These are phyloP conservation scores for Heterobasidion occidentale DNA, from an alignment of 1,284 basidiomycete genomes.

Conservation along the genomic window DNA sequence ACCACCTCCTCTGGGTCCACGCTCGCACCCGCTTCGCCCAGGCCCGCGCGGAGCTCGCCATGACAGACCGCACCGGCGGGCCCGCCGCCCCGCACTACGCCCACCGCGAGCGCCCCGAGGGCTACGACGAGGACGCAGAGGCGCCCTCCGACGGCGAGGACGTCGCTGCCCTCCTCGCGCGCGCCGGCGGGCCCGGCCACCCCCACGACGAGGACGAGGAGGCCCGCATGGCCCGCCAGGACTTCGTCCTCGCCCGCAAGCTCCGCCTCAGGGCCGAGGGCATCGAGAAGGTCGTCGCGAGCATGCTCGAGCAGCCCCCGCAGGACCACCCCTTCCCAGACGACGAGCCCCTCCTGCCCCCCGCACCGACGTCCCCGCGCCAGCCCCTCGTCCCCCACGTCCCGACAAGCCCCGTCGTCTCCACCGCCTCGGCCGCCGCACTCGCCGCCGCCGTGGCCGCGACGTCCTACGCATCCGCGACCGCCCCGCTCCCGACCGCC, in stretches of 20 bases:
- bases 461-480: conserved; percentile 27
- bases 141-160: conserved; percentile 59
- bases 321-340: conserved; percentile 42
- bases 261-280: conserved; percentile 67
- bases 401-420: not conserved
- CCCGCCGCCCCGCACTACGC: conserved; percentile 44
- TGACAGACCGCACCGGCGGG: conserved; percentile 72
- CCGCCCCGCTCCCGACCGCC: conserved; percentile 22
- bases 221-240: conserved; percentile 44
- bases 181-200: conserved; percentile 42
- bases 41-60: conserved; percentile 71
- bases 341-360: conserved; percentile 19
- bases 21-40: conserved; percentile 73
- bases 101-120: conserved; percentile 60
- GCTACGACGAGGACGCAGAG: conserved; percentile 66
- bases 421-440: too few species aligned
- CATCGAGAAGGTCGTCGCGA: conserved; percentile 69
- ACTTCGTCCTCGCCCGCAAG: conserved; percentile 49
- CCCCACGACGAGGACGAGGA: conserved; percentile 53
- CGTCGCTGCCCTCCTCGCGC: conserved; percentile 39
- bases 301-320: conserved; percentile 73
- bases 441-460: conserved; percentile 11
- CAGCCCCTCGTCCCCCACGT: not conserved
- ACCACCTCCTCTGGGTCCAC: conserved; percentile 79
- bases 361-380: conserved; percentile 19